Percentiles rank a stretch among this genome's conserved stretches.
These are phyloP conservation scores for Huntiella savannae DNA, from an alignment of 2,329 filamentous ascomycete genomes.

Conservation along the genomic window DNA sequence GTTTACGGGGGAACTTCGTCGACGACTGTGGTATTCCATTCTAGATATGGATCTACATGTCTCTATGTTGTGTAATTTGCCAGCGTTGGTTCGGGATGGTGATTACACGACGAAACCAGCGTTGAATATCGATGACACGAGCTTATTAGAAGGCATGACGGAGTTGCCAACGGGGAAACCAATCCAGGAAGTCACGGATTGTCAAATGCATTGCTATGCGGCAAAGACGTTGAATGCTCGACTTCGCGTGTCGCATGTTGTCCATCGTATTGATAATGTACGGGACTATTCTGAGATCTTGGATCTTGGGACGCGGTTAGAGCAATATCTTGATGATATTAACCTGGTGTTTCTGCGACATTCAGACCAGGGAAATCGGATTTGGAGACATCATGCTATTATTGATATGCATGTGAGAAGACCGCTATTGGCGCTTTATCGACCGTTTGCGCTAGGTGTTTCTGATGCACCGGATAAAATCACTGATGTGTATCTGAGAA, in stretches of 20 bases:
- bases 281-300: constrained; percentile 34
- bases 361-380: constrained; percentile 26
- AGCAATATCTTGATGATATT: constrained; percentile 34
- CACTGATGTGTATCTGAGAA: constrained; percentile 31
- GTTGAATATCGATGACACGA: constrained; percentile 32
- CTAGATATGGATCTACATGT: constrained; percentile 37
- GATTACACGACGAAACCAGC: constrained; percentile 35
- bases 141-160: constrained; percentile 28
- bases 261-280: constrained; percentile 32
- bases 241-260: constrained; percentile 29
- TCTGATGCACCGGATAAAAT: constrained; percentile 31
- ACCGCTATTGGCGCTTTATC: constrained; percentile 32
- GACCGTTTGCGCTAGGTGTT: constrained; percentile 34
- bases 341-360: constrained; percentile 32
- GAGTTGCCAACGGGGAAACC: constrained; percentile 29
- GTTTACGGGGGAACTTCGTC: constrained; percentile 32
- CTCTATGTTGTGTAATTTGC: constrained; percentile 32
- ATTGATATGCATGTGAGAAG: constrained; percentile 36
- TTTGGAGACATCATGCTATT: constrained; percentile 31
- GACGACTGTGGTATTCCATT: constrained; percentile 37
- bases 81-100: constrained; percentile 30
- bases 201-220: constrained; percentile 34
- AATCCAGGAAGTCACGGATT: constrained; percentile 32
- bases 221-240: constrained; percentile 30
- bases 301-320: constrained; percentile 33